Evolutionary conservation across 768 basidiomycete genomes (phyloP).

Genomic region (Galerina sulciceps): DNA sequence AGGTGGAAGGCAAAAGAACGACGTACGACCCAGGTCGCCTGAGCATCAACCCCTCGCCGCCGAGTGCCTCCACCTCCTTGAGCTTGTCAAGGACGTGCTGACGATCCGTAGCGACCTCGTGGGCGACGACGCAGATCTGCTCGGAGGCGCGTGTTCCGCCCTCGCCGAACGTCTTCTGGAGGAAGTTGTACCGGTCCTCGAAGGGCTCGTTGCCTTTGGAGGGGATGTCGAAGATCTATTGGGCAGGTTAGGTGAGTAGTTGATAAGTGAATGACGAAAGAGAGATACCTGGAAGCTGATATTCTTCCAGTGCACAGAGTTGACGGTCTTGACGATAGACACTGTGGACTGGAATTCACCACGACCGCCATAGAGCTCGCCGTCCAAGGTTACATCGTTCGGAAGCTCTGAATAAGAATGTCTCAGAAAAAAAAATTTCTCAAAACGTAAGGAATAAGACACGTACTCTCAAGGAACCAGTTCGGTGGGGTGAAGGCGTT

Average conservation of each 20-base stretch:
- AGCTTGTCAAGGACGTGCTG: slow-evolving; percentile 58
- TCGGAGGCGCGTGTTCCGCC: slow-evolving; percentile 45
- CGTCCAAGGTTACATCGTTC: slow-evolving; percentile 58
- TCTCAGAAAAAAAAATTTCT: neutral
- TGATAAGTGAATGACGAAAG: neutral
- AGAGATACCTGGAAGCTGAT: slow-evolving; percentile 56
- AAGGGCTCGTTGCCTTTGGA: slow-evolving; percentile 50
- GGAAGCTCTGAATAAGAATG: slow-evolving; percentile 45
- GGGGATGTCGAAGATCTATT: slow-evolving; percentile 61
- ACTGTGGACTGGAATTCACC: slow-evolving; percentile 61
- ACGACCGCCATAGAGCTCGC: slow-evolving; percentile 63
- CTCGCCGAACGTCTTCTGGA: slow-evolving; percentile 51
- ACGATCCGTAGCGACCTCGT: slow-evolving; percentile 45
- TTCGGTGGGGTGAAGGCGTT: slow-evolving; percentile 61
- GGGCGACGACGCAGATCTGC: slow-evolving; percentile 52
- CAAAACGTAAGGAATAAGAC: neutral
- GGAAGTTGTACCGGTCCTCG: slow-evolving; percentile 50
- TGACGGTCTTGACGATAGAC: slow-evolving; percentile 60
- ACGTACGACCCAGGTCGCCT: slow-evolving; percentile 53
- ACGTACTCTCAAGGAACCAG: slow-evolving; percentile 60
- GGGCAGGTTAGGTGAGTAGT: neutral
- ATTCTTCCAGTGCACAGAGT: slow-evolving; percentile 59
- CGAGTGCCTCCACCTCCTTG: slow-evolving; percentile 55
- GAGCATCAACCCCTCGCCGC: slow-evolving; percentile 66
- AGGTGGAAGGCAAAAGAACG: neutral